Conservation (phyloP, 2,329 filamentous ascomycete genomes). For the Xylariaceae sp. region DNA sequence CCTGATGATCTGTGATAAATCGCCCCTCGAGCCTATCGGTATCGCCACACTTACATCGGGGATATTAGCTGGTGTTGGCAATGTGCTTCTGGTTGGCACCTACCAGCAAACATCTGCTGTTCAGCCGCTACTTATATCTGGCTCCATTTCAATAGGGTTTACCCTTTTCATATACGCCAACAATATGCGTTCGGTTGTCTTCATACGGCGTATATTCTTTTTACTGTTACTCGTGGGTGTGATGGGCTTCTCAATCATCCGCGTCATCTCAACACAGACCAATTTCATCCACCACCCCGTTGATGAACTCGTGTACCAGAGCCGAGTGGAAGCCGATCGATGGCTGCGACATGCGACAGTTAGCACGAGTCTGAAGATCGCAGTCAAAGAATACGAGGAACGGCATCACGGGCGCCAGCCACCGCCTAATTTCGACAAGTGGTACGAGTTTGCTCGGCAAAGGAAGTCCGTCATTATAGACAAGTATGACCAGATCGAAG, state of each 20-base stretch:
- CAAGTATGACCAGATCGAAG: conserved; percentile 72
- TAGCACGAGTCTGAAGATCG: conserved; percentile 43
- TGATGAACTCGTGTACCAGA: conserved; percentile 44
- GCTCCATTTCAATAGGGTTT: conserved; percentile 38
- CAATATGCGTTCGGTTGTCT: conserved; percentile 39
- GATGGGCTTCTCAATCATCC: conserved; percentile 35
- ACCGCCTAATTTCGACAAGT: conserved; percentile 76
- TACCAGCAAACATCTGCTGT: conserved; percentile 40
- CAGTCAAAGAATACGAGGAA: conserved; percentile 45
- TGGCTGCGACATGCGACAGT: conserved; percentile 45
- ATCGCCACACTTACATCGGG: conserved; percentile 42
- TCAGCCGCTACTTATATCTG: conserved; percentile 36
- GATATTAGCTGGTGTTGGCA: conserved; percentile 33
- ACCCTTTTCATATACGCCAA: conserved; percentile 40
- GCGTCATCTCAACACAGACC: conserved; percentile 31
- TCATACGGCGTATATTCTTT: conserved; percentile 39
- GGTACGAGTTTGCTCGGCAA: conserved; percentile 72
- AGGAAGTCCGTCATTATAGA: conserved; percentile 68
- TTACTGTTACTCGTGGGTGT: conserved; percentile 36
- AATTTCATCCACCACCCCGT: conserved; percentile 40
- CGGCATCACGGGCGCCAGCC: conserved; percentile 60
- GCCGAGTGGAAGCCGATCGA: conserved; percentile 42
- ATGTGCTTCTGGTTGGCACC: conserved; percentile 37
- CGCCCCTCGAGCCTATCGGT: conserved; percentile 38
- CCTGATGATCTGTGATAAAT: conserved; percentile 44